These are phyloP conservation scores for Xylaria flabelliformis DNA, from an alignment of 495 filamentous ascomycete genomes.

Conservation along the genomic window DNA sequence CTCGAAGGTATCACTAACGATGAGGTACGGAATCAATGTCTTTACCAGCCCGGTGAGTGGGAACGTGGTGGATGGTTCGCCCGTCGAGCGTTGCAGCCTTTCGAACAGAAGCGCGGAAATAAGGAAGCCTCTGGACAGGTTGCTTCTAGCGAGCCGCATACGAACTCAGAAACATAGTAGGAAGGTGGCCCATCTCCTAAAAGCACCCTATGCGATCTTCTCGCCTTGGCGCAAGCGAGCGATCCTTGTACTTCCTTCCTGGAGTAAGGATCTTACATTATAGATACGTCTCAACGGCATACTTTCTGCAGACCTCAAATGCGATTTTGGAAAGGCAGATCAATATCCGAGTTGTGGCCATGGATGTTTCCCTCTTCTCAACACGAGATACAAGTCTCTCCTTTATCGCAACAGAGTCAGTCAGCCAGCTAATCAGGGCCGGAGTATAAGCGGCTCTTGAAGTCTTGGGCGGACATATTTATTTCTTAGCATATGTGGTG, in stretches of 20 bases:
- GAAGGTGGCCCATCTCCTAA: background rate
- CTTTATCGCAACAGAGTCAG: background rate
- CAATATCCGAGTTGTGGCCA: background rate
- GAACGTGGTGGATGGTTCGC: slow-evolving; percentile 76
- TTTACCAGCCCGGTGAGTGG: slow-evolving; percentile 71
- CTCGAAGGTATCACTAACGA: slow-evolving; percentile 64
- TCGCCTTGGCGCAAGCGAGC: background rate
- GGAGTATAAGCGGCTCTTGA: background rate
- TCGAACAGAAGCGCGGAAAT: background rate
- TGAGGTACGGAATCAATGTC: slow-evolving; percentile 49
- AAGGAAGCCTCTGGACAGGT: background rate
- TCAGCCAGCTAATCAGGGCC: background rate
- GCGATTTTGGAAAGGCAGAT: background rate
- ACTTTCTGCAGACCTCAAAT: background rate
- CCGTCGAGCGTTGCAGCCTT: slow-evolving; percentile 6
- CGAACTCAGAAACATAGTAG: background rate
- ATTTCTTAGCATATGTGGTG: background rate
- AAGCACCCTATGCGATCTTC: background rate
- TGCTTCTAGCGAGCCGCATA: background rate
- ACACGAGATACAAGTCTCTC: background rate
- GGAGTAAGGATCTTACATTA: background rate
- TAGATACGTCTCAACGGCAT: background rate
- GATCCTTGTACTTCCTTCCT: background rate
- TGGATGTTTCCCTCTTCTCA: background rate
- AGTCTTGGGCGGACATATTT: background rate